Percentiles rank a stretch among this genome's conserved stretches.
Conservation (phyloP, 257 asterid species). For the Jasminum sambac region DNA sequence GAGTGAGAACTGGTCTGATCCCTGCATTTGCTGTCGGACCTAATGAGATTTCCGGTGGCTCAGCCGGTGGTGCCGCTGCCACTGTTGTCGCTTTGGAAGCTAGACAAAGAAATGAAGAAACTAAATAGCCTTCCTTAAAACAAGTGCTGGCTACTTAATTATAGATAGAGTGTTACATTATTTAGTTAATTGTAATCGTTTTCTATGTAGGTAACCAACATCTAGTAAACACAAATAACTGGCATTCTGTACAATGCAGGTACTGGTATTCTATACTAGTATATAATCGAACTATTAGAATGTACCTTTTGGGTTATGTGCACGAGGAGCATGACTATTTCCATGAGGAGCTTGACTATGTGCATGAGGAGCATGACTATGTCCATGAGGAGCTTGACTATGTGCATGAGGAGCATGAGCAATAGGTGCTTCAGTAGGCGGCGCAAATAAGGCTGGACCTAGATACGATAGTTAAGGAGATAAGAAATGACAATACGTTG, state of each 20-base stretch:
- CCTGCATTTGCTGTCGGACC: constrained; percentile 53
- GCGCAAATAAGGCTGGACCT: constrained; percentile 61
- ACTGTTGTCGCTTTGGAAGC: constrained; percentile 47
- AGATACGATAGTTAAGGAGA: too few species aligned
- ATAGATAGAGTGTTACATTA: too few species aligned
- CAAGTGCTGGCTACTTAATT: too few species aligned
- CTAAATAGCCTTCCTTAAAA: too few species aligned
- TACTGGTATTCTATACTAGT: not conserved
- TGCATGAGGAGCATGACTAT: constrained; percentile 23
- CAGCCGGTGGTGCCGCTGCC: constrained; percentile 40
- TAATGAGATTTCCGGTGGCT: constrained; percentile 39
- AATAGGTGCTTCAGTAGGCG: constrained; percentile 51
- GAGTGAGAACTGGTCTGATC: constrained; percentile 51
- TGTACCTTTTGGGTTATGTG: constrained; percentile 42
- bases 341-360: too few species aligned
- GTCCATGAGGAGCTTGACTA: constrained; percentile 26
- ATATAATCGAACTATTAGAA: constrained; percentile 4
- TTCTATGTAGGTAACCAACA: too few species aligned
- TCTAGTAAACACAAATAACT: too few species aligned
- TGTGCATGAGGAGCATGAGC: constrained; percentile 27
- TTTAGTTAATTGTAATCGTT: too few species aligned
- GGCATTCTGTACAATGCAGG: too few species aligned
- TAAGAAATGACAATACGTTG: too few species aligned
- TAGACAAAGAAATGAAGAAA: constrained; percentile 14
- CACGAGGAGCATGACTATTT: constrained; percentile 23